Evolutionary conservation across 768 basidiomycete species (phyloP).

Genomic region (Hortiboletus campestris): DNA sequence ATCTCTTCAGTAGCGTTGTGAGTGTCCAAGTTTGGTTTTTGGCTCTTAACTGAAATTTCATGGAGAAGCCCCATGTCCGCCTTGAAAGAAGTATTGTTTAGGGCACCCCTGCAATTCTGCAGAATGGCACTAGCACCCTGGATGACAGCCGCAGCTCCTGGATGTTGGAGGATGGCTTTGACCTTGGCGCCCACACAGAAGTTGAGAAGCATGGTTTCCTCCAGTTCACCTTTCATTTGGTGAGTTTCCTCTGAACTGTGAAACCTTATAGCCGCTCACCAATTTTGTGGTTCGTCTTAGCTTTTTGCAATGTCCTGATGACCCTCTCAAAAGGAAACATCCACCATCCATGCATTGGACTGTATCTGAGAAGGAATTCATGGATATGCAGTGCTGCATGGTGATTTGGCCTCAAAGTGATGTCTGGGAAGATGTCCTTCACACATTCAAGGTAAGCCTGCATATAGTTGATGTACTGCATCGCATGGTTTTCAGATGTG

Average conservation of each 20-base stretch:
- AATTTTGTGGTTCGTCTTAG: not conserved
- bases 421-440: slow-evolving; percentile 14
- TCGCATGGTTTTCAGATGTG: slow-evolving; percentile 14
- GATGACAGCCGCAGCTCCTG: not conserved
- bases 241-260: not conserved
- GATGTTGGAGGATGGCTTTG: slow-evolving; percentile 2
- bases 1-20: too few species aligned
- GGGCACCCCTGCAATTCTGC: not conserved
- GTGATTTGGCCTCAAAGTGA: slow-evolving; percentile 28
- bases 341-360: slow-evolving; percentile 37
- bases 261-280: not conserved
- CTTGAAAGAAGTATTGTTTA: not conserved
- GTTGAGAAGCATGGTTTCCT: slow-evolving; percentile 1
- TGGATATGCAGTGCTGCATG: slow-evolving; percentile 34
- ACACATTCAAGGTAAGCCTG: slow-evolving; percentile 24
- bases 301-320: slow-evolving; percentile 28
- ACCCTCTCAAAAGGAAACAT: slow-evolving; percentile 33
- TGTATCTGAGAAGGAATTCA: slow-evolving; percentile 26
- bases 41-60: not conserved
- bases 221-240: not conserved
- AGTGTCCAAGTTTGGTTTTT: not conserved
- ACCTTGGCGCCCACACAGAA: slow-evolving; percentile 1
- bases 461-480: slow-evolving; percentile 25
- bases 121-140: not conserved
- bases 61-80: not conserved